Evolutionary conservation across 495 filamentous ascomycete genomes (phyloP).

Genomic region (Diplogelasinospora grovesii): DNA sequence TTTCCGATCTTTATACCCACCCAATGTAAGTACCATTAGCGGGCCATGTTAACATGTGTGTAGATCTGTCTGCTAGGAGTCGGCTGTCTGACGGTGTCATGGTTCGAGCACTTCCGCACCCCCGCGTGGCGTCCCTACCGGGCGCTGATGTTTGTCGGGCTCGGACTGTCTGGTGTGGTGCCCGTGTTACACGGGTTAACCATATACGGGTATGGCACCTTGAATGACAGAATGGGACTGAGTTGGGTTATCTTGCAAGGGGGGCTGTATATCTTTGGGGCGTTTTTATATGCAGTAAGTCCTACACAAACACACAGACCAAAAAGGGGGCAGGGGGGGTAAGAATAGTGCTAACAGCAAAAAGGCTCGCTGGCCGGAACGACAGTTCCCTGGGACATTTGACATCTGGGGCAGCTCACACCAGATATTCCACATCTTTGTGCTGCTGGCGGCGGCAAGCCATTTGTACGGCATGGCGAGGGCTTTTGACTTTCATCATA

Average conservation of each 20-base stretch:
- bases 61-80: conserved; percentile 72
- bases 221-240: conserved; percentile 69
- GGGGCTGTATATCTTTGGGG: conserved; percentile 77
- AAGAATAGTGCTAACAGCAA: no score
- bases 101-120: conserved; percentile 73
- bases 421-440: conserved; percentile 72
- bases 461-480: conserved; percentile 58
- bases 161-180: conserved; percentile 78
- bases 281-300: conserved; percentile 65
- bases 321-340: no score
- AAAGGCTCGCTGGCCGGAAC: conserved; percentile 54
- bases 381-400: conserved; percentile 54
- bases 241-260: conserved; percentile 74
- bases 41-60: neutral
- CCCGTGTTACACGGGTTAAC: conserved; percentile 65
- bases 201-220: conserved; percentile 41
- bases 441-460: conserved; percentile 57
- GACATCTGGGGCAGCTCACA: conserved; percentile 76
- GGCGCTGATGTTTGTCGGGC: conserved; percentile 82
- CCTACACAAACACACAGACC: no score
- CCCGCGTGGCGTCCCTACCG: conserved; percentile 78
- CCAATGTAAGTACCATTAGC: neutral
- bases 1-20: neutral
- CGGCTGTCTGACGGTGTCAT: conserved; percentile 66
- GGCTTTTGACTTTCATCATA: conserved; percentile 45